These are phyloP conservation scores for Phylloporus sp. DNA, from an alignment of 1,284 basidiomycete genomes.

Conservation along the genomic window DNA sequence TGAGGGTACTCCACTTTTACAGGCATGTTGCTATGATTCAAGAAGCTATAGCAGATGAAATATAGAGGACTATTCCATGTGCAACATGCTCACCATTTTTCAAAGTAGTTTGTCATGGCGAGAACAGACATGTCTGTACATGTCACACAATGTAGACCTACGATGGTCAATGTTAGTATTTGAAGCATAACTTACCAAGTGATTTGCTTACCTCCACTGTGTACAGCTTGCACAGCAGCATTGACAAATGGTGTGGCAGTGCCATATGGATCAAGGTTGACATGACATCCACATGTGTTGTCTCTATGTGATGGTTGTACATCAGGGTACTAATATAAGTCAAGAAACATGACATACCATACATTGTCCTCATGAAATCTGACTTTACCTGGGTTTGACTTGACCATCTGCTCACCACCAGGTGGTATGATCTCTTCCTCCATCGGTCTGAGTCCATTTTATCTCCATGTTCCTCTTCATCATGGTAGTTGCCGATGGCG, in stretches of 20 bases:
- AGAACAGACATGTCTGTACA: slow-evolving; percentile 96
- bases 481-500: slow-evolving; percentile 80
- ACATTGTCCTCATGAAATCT: slow-evolving; percentile 90
- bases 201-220: slow-evolving; percentile 73
- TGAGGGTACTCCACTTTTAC: slow-evolving; percentile 94
- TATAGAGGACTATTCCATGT: background rate
- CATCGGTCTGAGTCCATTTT: slow-evolving; percentile 73
- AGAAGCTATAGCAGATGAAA: slow-evolving; percentile 59
- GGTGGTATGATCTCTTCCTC: slow-evolving; percentile 22
- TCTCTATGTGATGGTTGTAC: slow-evolving; percentile 84
- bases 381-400: slow-evolving; percentile 57
- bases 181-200: background rate
- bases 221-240: slow-evolving; percentile 88
- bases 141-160: slow-evolving; percentile 89
- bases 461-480: slow-evolving; percentile 89
- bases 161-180: slow-evolving; percentile 1
- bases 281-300: slow-evolving; percentile 85
- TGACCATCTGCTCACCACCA: slow-evolving; percentile 22
- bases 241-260: slow-evolving; percentile 98
- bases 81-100: slow-evolving; percentile 82
- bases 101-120: slow-evolving; percentile 93
- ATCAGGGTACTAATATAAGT: slow-evolving; percentile 70
- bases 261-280: slow-evolving; percentile 98
- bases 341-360: slow-evolving; percentile 56
- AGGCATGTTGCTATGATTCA: slow-evolving; percentile 94